These are phyloP conservation scores for Mrakia hoshinonis DNA, from an alignment of 768 basidiomycete species.

Conservation along the genomic window DNA sequence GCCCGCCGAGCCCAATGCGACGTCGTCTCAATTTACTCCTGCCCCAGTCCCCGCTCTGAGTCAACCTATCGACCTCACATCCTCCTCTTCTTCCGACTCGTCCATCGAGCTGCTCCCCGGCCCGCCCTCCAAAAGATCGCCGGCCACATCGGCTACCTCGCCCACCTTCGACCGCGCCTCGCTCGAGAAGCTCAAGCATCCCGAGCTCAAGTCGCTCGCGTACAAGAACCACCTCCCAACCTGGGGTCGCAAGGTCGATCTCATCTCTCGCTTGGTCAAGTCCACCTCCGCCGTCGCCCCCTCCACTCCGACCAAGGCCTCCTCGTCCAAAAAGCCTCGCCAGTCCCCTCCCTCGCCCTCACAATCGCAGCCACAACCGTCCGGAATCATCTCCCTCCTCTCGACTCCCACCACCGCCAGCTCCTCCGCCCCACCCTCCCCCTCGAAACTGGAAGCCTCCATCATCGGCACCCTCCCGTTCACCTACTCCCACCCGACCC, in stretches of 20 bases:
- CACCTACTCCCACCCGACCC: neutral
- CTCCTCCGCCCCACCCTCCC: neutral
- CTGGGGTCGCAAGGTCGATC: constrained; percentile 11
- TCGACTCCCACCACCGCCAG: neutral
- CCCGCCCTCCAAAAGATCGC: neutral
- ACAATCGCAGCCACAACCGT: neutral
- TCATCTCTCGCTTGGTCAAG: constrained; percentile 8
- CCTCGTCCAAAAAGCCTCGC: too few species aligned
- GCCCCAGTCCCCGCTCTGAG: neutral
- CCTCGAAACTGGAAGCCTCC: constrained; percentile 2
- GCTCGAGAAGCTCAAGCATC: neutral
- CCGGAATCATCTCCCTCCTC: neutral
- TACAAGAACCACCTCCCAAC: neutral
- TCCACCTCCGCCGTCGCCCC: neutral
- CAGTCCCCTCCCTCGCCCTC: neutral
- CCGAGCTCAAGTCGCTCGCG: constrained; percentile 3
- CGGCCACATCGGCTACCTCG: neutral
- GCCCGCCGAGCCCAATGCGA: neutral
- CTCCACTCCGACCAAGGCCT: neutral
- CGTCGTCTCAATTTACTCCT: neutral
- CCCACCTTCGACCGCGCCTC: neutral
- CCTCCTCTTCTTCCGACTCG: neutral
- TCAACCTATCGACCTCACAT: neutral
- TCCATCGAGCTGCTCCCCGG: neutral
- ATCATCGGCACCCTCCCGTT: constrained; percentile 20